Evolutionary conservation across 2,329 filamentous ascomycete species (phyloP).

Genomic region (Sporothrix inflata): DNA sequence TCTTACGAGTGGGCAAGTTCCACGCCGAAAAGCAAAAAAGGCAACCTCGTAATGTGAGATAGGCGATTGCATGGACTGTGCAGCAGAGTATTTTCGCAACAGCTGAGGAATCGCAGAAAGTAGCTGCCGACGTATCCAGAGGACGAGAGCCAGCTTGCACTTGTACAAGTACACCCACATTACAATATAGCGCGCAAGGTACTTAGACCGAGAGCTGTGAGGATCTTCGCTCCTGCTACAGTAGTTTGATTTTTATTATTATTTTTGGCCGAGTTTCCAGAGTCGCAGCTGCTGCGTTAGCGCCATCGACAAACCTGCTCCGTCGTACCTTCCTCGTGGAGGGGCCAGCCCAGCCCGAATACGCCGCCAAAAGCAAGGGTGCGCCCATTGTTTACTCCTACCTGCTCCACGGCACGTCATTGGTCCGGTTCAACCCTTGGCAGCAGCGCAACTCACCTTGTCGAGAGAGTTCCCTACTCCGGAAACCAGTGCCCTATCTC

Average conservation of each 20-base stretch:
- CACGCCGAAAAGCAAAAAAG: constrained; percentile 2
- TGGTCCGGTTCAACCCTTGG: constrained; percentile 28
- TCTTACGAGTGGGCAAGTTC: neutral
- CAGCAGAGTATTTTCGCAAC: neutral
- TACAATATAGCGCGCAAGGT: neutral
- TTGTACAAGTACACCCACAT: neutral
- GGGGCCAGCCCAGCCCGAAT: constrained; percentile 1
- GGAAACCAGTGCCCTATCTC: neutral
- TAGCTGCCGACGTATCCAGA: neutral
- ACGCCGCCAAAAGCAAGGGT: neutral
- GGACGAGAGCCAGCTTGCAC: neutral
- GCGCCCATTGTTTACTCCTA: constrained; percentile 35
- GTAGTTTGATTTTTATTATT: neutral
- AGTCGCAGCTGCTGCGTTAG: constrained; percentile 17
- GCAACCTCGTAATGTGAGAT: constrained; percentile 11
- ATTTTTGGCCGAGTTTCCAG: constrained; percentile 1
- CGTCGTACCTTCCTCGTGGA: constrained; percentile 1
- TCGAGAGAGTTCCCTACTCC: neutral
- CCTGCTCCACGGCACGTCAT: constrained; percentile 28
- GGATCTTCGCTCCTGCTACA: neutral
- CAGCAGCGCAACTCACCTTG: neutral
- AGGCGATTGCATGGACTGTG: neutral
- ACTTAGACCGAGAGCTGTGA: neutral
- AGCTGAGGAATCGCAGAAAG: constrained; percentile 14
- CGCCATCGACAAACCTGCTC: constrained; percentile 23